A percentile compares a stretch with the other conserved stretches of the same genome.
Evolutionary conservation across 148 eudicot species (phyloP).

Genomic region (Vaccinium macrocarpon): DNA sequence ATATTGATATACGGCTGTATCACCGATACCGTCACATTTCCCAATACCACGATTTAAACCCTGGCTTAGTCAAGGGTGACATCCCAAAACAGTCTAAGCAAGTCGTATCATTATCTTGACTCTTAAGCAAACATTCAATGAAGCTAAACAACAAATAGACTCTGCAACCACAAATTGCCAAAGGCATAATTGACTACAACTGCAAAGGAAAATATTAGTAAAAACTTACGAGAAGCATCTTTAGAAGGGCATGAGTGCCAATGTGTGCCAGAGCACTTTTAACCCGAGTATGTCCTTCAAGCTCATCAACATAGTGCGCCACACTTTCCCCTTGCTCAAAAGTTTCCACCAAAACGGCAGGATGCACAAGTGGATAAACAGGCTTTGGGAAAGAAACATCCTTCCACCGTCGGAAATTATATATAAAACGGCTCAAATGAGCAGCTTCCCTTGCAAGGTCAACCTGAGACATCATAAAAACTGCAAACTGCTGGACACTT

Average conservation of each 20-base stretch:
- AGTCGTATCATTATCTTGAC: background rate
- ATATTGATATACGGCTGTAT: too few species aligned
- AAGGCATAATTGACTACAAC: background rate
- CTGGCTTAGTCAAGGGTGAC: background rate
- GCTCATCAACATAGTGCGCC: conserved; percentile 71
- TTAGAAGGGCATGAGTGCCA: conserved; percentile 91
- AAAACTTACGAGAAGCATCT: conserved; percentile 77
- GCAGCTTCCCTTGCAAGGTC: conserved; percentile 97
- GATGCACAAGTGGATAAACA: conserved; percentile 89
- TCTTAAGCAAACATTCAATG: background rate
- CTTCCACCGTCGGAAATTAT: conserved; percentile 79
- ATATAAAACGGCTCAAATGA: conserved; percentile 82
- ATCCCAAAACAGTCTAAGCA: background rate
- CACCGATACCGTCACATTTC: too few species aligned
- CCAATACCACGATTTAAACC: too few species aligned
- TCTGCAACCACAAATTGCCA: background rate
- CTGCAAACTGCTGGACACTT: conserved; percentile 92
- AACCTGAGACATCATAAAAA: conserved; percentile 95
- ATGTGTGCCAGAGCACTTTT: conserved; percentile 81
- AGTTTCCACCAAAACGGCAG: conserved; percentile 89
- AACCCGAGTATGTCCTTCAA: conserved; percentile 61
- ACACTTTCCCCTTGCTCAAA: conserved; percentile 94
- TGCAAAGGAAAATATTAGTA: background rate
- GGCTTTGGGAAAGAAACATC: conserved; percentile 98
- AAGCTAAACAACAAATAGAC: background rate